Base-by-base conservation (phyloP, 805 yeast species). In the Candida ascalaphidarum region DNA sequence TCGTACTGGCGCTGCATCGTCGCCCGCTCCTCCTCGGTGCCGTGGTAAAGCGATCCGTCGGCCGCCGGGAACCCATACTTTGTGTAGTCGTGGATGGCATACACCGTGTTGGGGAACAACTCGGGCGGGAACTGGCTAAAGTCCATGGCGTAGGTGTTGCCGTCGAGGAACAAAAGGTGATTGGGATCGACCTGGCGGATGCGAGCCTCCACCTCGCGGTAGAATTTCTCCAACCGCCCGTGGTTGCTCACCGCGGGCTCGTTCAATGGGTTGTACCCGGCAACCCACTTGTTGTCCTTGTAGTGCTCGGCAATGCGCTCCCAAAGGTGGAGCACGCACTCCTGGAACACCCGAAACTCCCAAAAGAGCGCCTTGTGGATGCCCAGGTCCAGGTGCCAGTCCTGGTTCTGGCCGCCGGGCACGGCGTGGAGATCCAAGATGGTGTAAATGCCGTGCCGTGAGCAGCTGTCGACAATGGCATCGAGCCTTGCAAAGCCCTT, bases 371-470 rank as follows among this genome's bases (percentile, higher is more conserved):
- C 53, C 44, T 61, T 61, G 46, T 66, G 70, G 37, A 64, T 50
- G 3, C 58, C 63, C 1, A 67, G 57, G 43, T 69, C 75, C 14
- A 56, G 43, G 39, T 68, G 75, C 75, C 74, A 69, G 40, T 63
- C 74, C 47, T 67, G 74, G 42, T 64, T 67, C 44, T 68, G 74
- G 16, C 74, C 74, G 28, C 74, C 75, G 11, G 74, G 74, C 14
- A 46, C 54, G 10, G 73, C 53, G 36, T 69, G 74, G 17, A 69
- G 51, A 35, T 68, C 75, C 27, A 68, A 51, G 30, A 68, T 55
- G 25, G 68, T 59, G 40, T 68, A 69, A 28, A 69, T 63, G 3
- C 66, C 70, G 36, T 68, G 50, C 31, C 52, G 54, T 16, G 72
- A 44, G 41, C 74, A 67, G 17, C 58, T 49, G 28, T 67, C 55